Percentiles rank a stretch among this genome's conserved stretches.
Conservation (phyloP, 768 basidiomycete genomes). For the Calocera viscosa region DNA sequence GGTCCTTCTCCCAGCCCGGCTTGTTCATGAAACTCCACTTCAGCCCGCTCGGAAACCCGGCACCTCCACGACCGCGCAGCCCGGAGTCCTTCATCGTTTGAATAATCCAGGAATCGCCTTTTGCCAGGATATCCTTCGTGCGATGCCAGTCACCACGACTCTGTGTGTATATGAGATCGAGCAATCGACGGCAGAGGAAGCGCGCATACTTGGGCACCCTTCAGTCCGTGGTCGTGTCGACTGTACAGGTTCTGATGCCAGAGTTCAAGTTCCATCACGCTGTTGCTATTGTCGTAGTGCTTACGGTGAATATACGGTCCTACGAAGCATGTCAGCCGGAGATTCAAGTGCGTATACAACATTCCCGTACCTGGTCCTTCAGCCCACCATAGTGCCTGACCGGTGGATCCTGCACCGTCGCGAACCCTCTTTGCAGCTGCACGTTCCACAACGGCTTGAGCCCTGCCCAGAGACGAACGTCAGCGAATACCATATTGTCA, state of each 20-base stretch:
- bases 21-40: slow-evolving; percentile 99
- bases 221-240: slow-evolving; percentile 81
- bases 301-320: slow-evolving; percentile 71
- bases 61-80: slow-evolving; percentile 87
- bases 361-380: slow-evolving; percentile 53
- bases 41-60: slow-evolving; percentile 90
- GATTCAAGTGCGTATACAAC: slow-evolving; percentile 11
- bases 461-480: not conserved
- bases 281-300: not conserved
- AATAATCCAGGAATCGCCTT: slow-evolving; percentile 96
- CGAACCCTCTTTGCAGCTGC: slow-evolving; percentile 29
- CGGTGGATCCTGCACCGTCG: slow-evolving; percentile 72
- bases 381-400: slow-evolving; percentile 85
- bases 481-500: not conserved
- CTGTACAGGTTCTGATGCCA: slow-evolving; percentile 52
- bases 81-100: slow-evolving; percentile 93
- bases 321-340: not conserved
- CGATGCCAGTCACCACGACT: slow-evolving; percentile 95
- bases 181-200: not conserved
- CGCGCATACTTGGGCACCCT: slow-evolving; percentile 68
- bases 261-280: not conserved
- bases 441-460: not conserved
- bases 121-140: slow-evolving; percentile 89
- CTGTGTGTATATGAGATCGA: slow-evolving; percentile 30
- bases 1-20: slow-evolving; percentile 94